These are phyloP conservation scores for Moricandia moricandioides DNA, from an alignment of 345 rosid species.

Conservation along the genomic window DNA sequence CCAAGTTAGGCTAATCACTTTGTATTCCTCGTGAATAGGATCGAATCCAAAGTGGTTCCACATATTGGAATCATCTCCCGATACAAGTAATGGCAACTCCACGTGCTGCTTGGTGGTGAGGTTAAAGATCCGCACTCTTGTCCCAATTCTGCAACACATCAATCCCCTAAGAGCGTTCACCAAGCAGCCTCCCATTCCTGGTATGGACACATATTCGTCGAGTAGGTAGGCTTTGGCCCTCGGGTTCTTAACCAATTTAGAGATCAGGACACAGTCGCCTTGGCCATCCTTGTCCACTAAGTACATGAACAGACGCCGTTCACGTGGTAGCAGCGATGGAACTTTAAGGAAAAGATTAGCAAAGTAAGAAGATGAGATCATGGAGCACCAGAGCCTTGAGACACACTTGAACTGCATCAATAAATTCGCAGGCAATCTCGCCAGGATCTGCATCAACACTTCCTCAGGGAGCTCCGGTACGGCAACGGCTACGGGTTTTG, in stretches of 20 bases:
- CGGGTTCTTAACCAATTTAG: neutral
- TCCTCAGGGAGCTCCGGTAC: neutral
- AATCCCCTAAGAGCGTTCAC: neutral
- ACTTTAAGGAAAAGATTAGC: neutral
- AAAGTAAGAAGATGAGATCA: neutral
- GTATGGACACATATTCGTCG: neutral
- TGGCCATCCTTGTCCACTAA: neutral
- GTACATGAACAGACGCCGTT: neutral
- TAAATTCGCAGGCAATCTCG: neutral
- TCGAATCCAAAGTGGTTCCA: neutral
- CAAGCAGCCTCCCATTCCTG: neutral
- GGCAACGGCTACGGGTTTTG: neutral
- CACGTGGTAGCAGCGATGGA: neutral
- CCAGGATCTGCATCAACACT: neutral
- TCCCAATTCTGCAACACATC: neutral
- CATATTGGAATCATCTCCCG: neutral
- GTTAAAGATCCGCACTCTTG: neutral
- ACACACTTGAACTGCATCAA: slow-evolving; percentile 7
- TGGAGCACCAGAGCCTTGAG: slow-evolving; percentile 1
- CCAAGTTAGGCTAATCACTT: neutral
- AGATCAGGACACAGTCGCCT: neutral
- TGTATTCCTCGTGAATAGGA: neutral
- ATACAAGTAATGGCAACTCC: neutral
- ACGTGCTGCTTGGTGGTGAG: neutral
- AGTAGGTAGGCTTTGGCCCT: neutral